Evolutionary conservation across 371 early-diverging fungal species (phyloP), one percentile per base, ranked within the genome.

Genomic region (Mortierella sp.): DNA sequence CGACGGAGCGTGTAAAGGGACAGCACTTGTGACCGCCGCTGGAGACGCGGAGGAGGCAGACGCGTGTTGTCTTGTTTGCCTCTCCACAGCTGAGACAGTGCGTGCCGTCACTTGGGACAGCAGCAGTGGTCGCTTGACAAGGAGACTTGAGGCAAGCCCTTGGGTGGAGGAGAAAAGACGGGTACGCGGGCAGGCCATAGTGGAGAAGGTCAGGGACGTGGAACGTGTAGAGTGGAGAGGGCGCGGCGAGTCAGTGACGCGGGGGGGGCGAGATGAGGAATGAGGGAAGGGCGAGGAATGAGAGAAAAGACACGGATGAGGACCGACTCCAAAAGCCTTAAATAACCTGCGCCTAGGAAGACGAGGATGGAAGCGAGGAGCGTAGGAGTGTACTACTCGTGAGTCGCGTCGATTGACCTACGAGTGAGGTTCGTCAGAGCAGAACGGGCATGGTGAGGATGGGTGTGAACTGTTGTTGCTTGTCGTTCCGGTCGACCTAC

Each of bases 181-280:
- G n/a, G 57, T 4, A 10, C 10, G 68, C n/a, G 57, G 60, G 51
- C 28, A 56, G 55, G 47, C 54, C 57, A 53, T 24, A 40, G 55
- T 45, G 25, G 3, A n/a, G 14, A 9, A 14, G 37, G 37, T 27
- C 12, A 46, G 21, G 39, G 53, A 53, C 24, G 46, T 29, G 40
- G 10, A 24, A 53, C 53, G 21, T 24, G 10, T 28, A 46, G 52
- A 25, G 60, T 43, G 44, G 37, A 41, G 34, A 44, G 39, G 53
- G 40, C 31, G 53, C 27, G 40, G 54, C 37, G 54, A 54, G 54
- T 0, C 8, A 4, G 22, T n/a, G 39, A 40, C 21, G 25, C 48
- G 24, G 27, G 28, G 51, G 29, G 12, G 51, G 29, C 34, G 34
- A 34, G 34, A 44, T 55, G 55, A 51, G 28, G 51, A 51, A 29